A percentile compares a stretch with the other conserved stretches of the same genome.
Conservation (phyloP, 2,329 filamentous ascomycete genomes). For the Clonostachys chloroleuca region DNA sequence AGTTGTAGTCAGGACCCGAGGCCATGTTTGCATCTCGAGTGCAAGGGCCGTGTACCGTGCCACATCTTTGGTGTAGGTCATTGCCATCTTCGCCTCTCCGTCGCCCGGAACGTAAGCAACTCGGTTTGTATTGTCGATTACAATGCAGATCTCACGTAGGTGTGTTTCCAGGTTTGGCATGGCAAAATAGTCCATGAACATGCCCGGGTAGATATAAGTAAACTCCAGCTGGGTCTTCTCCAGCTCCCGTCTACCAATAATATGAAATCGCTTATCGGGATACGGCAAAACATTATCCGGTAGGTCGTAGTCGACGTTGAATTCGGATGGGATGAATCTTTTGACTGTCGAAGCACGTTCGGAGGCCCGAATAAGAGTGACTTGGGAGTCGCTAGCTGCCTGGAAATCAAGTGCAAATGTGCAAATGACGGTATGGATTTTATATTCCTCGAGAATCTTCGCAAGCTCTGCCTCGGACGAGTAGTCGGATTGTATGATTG, state of each 20-base stretch:
- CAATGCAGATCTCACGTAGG: slow-evolving; percentile 19
- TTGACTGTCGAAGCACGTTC: slow-evolving; percentile 16
- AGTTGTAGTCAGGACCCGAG: slow-evolving; percentile 16
- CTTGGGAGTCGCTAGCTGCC: slow-evolving; percentile 13
- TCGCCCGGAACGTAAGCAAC: slow-evolving; percentile 19
- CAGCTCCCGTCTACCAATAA: slow-evolving; percentile 15
- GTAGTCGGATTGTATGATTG: slow-evolving; percentile 20
- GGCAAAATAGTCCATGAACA: slow-evolving; percentile 30
- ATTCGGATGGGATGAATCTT: slow-evolving; percentile 30
- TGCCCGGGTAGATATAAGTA: slow-evolving; percentile 24
- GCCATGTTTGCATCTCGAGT: slow-evolving; percentile 20
- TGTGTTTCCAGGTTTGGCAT: slow-evolving; percentile 14
- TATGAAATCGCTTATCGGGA: slow-evolving; percentile 21
- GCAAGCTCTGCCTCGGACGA: slow-evolving; percentile 11
- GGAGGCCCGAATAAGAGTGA: slow-evolving; percentile 23
- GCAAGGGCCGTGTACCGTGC: slow-evolving; percentile 20
- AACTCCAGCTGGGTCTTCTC: slow-evolving; percentile 21
- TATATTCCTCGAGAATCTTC: slow-evolving; percentile 9
- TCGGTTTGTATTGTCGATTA: slow-evolving; percentile 17
- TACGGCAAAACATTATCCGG: slow-evolving; percentile 22
- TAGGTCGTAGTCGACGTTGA: slow-evolving; percentile 28
- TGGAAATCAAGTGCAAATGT: slow-evolving; percentile 18
- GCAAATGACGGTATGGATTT: slow-evolving; percentile 22
- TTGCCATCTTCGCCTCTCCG: slow-evolving; percentile 20
- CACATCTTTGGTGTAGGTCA: slow-evolving; percentile 20